phyloP scores from a whole-genome alignment of 83 land plant genomes.

The Thuja plicata region DNA sequence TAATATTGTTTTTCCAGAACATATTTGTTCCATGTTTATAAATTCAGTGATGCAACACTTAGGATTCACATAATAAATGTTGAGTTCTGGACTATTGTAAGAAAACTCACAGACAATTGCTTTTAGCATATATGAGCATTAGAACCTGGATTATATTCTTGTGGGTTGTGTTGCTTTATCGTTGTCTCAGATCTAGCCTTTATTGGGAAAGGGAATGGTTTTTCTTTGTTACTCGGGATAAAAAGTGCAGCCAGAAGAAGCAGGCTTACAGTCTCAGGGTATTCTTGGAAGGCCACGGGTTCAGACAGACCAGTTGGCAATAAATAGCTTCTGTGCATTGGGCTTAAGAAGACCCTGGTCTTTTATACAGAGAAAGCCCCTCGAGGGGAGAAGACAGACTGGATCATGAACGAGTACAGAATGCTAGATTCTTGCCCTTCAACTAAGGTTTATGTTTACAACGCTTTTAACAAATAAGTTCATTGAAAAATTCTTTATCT shows the following conservation, averaged over 20 bases:
- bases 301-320: conserved; percentile 41
- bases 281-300: conserved; percentile 75
- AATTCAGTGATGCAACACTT: no score
- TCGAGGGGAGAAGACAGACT: conserved; percentile 50
- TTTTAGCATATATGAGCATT: no score
- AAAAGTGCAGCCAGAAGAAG: conserved; percentile 22
- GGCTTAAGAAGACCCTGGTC: conserved; percentile 57
- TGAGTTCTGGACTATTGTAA: no score
- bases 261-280: conserved; percentile 51
- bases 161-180: background rate
- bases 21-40: no score
- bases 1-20: no score
- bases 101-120: no score
- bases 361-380: conserved; percentile 61
- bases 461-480: background rate
- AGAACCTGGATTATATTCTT: no score
- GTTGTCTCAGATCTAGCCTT: background rate
- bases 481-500: background rate
- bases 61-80: no score
- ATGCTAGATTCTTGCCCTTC: conserved; percentile 33
- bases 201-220: conserved; percentile 45
- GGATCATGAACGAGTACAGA: conserved; percentile 75
- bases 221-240: conserved; percentile 50
- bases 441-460: background rate
- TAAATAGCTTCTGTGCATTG: conserved; percentile 31